Base-by-base conservation (phyloP, 805 yeast species). In the Kockiozyma suomiensis region DNA sequence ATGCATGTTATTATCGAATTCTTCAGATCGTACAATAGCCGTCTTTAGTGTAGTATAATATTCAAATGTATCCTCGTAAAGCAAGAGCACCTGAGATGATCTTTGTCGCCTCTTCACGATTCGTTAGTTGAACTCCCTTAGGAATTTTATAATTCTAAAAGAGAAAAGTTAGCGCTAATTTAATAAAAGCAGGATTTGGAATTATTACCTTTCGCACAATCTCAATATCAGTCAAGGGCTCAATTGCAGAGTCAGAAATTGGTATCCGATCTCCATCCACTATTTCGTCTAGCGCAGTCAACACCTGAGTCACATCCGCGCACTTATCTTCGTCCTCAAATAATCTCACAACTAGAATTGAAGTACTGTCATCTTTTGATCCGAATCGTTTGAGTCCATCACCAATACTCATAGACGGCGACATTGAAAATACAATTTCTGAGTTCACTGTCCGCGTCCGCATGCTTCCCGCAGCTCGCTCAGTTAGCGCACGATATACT, bases 301-400 rank as follows among this genome's bases (percentile, higher is more conserved):
- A 30, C 10, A 6, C 21, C 4, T 23, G 41, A 32, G 46, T 41
- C n/a, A 7, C 33, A 21, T 30, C 53, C 5, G 13, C 50, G 21
- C 26, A 7, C 21, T 25, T 50, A 15, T 33, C 40, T 3, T 19
- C 50, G 25, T 60, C 57, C n/a, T 52, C 41, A 6, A 19, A 45
- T 1, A 86, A 76, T 62, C 82, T 82, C n/a, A 87, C 69, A 10
- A 80, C 83, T 3, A 87, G 69, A 5, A 88, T 58, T 26, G 77
- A 75, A 0, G 69, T 69, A 2, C 83, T 73, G 2, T 75, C 74
- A 33, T 79, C 81, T 54, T 83, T 82, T 17, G 89, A 78, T 10
- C 96, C 96, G 73, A 88, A 87, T 66, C 81, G 78, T 64, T 80
- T 82, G 63, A 89, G 76, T 0, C 90, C 86, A 60, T 89, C 94